phyloP scores from a whole-genome alignment of 768 basidiomycete species.

The Hericium alpestre region DNA sequence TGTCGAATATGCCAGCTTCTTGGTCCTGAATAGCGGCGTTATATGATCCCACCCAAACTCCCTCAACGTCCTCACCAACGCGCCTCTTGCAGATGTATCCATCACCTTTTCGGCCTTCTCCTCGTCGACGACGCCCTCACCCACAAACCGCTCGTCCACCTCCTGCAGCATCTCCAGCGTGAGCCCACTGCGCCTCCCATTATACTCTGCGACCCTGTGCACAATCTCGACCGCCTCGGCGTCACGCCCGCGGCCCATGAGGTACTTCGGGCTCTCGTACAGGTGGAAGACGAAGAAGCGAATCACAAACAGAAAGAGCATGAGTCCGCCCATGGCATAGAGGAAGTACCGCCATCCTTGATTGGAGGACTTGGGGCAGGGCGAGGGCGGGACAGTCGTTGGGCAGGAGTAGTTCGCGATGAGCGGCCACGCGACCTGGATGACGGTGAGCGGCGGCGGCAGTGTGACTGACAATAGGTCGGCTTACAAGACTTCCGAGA shows the following conservation, averaged over 20 bases:
- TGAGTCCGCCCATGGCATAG: constrained; percentile 63
- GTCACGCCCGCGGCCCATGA: constrained; percentile 59
- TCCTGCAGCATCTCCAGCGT: constrained; percentile 38
- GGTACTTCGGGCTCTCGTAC: constrained; percentile 61
- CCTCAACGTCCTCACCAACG: constrained; percentile 28
- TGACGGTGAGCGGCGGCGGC: not conserved
- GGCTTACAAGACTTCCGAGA: constrained; percentile 37
- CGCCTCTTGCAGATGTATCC: constrained; percentile 27
- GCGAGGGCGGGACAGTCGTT: constrained; percentile 17
- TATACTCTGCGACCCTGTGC: constrained; percentile 50
- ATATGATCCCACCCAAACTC: constrained; percentile 33
- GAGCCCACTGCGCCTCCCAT: constrained; percentile 39
- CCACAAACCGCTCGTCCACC: constrained; percentile 7
- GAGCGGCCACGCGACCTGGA: constrained; percentile 61
- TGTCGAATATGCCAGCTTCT: constrained; percentile 41
- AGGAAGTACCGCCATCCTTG: constrained; percentile 71
- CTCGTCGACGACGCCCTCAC: constrained; percentile 3
- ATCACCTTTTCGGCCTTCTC: constrained; percentile 14
- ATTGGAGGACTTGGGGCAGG: constrained; percentile 42
- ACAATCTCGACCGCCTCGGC: constrained; percentile 51
- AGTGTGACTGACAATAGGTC: not conserved
- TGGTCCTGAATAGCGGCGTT: constrained; percentile 38
- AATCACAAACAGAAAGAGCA: constrained; percentile 48
- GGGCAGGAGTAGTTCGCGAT: constrained; percentile 60
- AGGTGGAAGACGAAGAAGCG: constrained; percentile 61